Percentiles rank a stretch among this genome's conserved stretches.
Conservation (phyloP, 1,284 basidiomycete genomes). For the Tilletia indica region DNA sequence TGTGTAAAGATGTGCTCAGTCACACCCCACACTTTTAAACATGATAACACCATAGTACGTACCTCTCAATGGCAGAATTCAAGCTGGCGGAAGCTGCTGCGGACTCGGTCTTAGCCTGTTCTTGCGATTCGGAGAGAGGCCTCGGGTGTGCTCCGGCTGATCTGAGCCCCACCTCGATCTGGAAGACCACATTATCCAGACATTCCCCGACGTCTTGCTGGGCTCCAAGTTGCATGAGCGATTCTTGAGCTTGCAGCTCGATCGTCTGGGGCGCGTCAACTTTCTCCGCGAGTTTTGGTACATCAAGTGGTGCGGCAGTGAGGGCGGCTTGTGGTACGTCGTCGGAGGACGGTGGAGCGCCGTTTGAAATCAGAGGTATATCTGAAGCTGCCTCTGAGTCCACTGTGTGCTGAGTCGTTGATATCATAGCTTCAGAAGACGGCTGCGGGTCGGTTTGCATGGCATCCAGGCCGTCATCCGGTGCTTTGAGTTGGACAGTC, state of each 20-base stretch:
- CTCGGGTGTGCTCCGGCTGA: constrained; percentile 53
- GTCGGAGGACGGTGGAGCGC: neutral
- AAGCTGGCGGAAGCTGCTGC: neutral
- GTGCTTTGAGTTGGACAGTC: neutral
- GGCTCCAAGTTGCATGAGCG: constrained; percentile 65
- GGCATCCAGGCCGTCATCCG: neutral
- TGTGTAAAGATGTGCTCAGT: constrained; percentile 17
- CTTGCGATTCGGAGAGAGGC: constrained; percentile 1
- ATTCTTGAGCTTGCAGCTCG: constrained; percentile 19
- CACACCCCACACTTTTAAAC: neutral
- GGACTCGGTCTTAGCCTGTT: neutral
- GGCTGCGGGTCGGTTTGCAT: neutral
- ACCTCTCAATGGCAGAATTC: constrained; percentile 7
- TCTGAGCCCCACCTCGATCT: constrained; percentile 87
- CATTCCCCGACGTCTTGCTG: constrained; percentile 98
- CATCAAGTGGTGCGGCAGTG: constrained; percentile 2
- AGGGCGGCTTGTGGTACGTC: neutral
- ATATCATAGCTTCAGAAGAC: neutral
- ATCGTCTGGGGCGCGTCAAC: neutral
- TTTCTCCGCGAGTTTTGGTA: neutral
- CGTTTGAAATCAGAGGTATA: neutral
- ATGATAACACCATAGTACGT: neutral
- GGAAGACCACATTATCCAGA: constrained; percentile 98
- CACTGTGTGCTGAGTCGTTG: constrained; percentile 19
- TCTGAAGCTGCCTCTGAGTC: neutral